phyloP scores from a whole-genome alignment of 305 asterid species.

The Fraxinus xanthoxyloides region DNA sequence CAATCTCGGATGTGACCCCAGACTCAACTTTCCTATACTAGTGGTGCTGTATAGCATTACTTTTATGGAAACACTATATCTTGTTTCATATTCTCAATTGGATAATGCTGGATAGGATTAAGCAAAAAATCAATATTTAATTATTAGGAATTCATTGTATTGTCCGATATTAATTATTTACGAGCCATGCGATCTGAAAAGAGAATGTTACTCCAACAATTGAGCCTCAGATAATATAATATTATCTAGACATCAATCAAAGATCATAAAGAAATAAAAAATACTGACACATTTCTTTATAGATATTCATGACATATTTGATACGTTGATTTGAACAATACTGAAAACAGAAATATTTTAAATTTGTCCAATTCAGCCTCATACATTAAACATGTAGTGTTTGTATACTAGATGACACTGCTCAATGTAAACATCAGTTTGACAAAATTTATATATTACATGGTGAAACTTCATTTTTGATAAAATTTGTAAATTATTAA shows the following conservation, averaged over 20 bases:
- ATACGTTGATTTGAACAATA: background rate
- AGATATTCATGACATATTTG: background rate
- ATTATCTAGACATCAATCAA: too few species aligned
- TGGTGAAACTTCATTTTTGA: too few species aligned
- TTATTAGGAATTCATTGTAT: background rate
- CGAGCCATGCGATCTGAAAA: background rate
- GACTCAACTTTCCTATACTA: background rate
- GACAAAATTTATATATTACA: background rate
- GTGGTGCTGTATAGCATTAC: background rate
- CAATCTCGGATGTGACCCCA: background rate
- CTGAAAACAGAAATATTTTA: too few species aligned
- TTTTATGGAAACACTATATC: background rate
- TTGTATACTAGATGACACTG: background rate
- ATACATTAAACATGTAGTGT: background rate
- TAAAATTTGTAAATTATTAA: background rate
- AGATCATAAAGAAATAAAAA: too few species aligned
- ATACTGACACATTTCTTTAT: background rate
- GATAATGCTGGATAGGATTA: background rate
- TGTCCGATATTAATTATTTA: background rate
- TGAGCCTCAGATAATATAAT: background rate
- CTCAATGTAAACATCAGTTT: background rate
- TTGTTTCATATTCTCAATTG: background rate
- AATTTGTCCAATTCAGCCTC: background rate
- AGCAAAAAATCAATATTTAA: background rate
- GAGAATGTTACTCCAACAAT: background rate